phyloP scores from a whole-genome alignment of 345 rosid species.

The Melastoma malabathricum region DNA sequence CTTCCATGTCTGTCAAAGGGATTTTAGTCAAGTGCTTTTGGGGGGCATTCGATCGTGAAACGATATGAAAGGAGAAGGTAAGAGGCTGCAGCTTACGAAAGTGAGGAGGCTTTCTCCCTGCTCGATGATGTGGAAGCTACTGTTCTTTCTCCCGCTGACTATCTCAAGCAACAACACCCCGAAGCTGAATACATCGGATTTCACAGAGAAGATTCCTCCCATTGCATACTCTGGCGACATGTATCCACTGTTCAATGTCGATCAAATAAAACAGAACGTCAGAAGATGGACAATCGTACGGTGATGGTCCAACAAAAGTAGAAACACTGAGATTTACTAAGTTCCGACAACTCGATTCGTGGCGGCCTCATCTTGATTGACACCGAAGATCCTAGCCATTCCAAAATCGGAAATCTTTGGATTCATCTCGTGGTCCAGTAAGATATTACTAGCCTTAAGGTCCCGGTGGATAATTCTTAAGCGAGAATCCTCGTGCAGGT shows the following conservation, averaged over 20 bases:
- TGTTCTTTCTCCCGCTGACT: background rate
- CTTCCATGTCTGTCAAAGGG: conserved; percentile 2
- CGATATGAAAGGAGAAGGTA: too few species aligned
- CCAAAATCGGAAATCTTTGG: conserved; percentile 27
- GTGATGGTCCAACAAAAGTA: background rate
- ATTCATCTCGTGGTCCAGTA: conserved; percentile 14
- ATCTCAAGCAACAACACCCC: conserved; percentile 12
- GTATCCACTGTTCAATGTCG: conserved; percentile 11
- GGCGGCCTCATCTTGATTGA: conserved; percentile 16
- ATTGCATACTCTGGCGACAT: conserved; percentile 32
- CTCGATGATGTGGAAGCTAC: background rate
- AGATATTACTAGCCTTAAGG: conserved; percentile 14
- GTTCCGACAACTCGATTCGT: conserved; percentile 21
- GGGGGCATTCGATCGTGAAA: too few species aligned
- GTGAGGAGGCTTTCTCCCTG: conserved; percentile 12
- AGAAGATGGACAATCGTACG: background rate
- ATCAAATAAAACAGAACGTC: background rate
- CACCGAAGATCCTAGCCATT: conserved; percentile 18
- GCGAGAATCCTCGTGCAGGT: conserved; percentile 32
- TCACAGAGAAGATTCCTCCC: conserved; percentile 22
- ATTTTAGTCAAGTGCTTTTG: too few species aligned
- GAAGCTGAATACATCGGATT: conserved; percentile 13
- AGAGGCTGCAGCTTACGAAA: conserved; percentile 13
- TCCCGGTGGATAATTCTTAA: conserved; percentile 24
- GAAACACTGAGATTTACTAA: conserved; percentile 1